Evolutionary conservation across 352 stramenopile genomes (phyloP).

Genomic region (Globisporangium spiculum): DNA sequence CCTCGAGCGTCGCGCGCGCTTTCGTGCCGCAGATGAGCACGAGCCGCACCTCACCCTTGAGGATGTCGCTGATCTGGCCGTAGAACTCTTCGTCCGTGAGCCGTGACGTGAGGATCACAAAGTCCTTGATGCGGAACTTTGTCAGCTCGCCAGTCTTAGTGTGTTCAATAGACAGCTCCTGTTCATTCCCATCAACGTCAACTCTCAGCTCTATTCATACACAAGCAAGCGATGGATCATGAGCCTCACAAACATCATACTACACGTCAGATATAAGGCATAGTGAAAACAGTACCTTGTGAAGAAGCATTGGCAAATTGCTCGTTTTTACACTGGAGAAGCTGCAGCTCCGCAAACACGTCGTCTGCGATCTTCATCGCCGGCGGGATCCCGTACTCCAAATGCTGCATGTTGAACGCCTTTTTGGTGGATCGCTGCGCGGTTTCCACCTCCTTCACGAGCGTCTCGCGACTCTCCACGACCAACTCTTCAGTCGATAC

Average conservation of each 20-base stretch:
- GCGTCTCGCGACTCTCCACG: constrained; percentile 4
- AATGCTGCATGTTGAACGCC: constrained; percentile 61
- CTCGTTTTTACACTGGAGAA: constrained; percentile 14
- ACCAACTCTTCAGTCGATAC: neutral
- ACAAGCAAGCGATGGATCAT: neutral
- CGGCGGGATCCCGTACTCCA: constrained; percentile 38
- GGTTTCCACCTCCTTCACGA: constrained; percentile 29
- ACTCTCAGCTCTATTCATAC: neutral
- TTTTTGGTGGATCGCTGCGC: constrained; percentile 24
- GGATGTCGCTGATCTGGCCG: constrained; percentile 43
- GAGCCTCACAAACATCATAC: neutral
- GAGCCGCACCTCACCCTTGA: constrained; percentile 34
- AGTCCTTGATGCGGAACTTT: constrained; percentile 44
- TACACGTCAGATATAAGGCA: neutral
- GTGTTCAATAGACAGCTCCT: neutral
- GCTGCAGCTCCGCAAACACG: constrained; percentile 26
- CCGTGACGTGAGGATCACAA: constrained; percentile 46
- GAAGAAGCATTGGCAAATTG: constrained; percentile 7
- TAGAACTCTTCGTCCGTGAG: constrained; percentile 64
- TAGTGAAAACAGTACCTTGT: neutral
- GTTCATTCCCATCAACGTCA: neutral
- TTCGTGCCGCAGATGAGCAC: constrained; percentile 51
- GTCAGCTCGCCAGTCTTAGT: neutral
- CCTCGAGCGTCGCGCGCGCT: constrained; percentile 26
- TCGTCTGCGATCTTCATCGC: constrained; percentile 37